Evolutionary conservation across 148 eudicot species (phyloP), one percentile per base, ranked within the genome.

Genomic region (Rhododendron ovatum): DNA sequence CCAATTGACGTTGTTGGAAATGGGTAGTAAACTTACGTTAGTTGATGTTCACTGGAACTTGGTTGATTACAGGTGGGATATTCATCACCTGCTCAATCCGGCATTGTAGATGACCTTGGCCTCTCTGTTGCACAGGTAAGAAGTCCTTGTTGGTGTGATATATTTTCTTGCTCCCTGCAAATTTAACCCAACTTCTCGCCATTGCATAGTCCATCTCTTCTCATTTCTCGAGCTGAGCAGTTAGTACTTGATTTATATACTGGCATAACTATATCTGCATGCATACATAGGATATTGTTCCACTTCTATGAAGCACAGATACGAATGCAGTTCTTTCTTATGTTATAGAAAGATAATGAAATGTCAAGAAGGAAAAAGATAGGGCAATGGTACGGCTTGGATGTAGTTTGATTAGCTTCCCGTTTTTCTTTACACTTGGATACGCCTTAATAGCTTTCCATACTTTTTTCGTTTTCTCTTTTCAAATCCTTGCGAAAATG

Each of bases 31-130:
- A 75, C 18, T 39, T 2, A 4, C 0, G 11, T 17, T 30, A 7
- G 37, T 20, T 0, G 24, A 37, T 12, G n/a, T 41, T 76, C 39
- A 12, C 22, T 2, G 50, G 45, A 76, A 20, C 4, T 37, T 76
- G 11, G 5, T 37, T 22, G 26, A 76, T 37, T 76, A 39, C 94
- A 96, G 98, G 93, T 92, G 35, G 98, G 98, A 63, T 96, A 61
- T 92, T 94, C 98, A 50, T 96, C 98, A 53, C 98, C 98, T 80
- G 95, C 95, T 87, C 91, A 94, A 79, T 82, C 92, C 78, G 98
- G 95, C 85, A 96, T 96, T 82, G 88, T 92, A 84, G 90, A 90
- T 30, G 98, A 96, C 82, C 90, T 94, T 28, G 96, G 93, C 82
- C 94, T 96, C 53, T 89, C 98, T 22, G 85, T 93, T 83, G 91